Evolutionary conservation across 192 early-diverging fungal species (phyloP).

Genomic region (Dissophora ornata): DNA sequence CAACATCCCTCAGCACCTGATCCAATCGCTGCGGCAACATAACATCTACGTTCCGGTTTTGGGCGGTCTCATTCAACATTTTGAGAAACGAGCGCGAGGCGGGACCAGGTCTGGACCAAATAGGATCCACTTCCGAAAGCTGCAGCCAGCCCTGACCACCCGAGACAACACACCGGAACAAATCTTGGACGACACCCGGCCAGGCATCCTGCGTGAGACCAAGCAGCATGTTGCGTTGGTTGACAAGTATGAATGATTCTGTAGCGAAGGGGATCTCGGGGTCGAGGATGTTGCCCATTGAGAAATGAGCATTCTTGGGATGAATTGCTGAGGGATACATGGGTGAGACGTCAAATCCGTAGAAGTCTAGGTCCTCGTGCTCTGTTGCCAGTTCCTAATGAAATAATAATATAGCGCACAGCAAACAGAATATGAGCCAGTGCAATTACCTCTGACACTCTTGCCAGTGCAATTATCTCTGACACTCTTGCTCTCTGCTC

Average conservation of each 20-base stretch:
- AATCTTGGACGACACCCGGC: slow-evolving; percentile 44
- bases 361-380: slow-evolving; percentile 39
- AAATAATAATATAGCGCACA: neutral
- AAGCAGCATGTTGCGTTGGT: slow-evolving; percentile 46
- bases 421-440: too few species aligned
- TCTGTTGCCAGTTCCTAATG: slow-evolving; percentile 55
- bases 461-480: too few species aligned
- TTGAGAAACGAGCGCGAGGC: slow-evolving; percentile 35
- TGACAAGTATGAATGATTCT: slow-evolving; percentile 27
- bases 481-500: too few species aligned
- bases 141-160: slow-evolving; percentile 42
- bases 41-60: slow-evolving; percentile 48
- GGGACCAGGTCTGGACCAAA: slow-evolving; percentile 42
- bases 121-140: slow-evolving; percentile 47
- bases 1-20: slow-evolving; percentile 31
- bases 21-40: slow-evolving; percentile 34
- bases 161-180: slow-evolving; percentile 40
- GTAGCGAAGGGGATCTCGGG: slow-evolving; percentile 42
- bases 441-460: too few species aligned
- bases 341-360: slow-evolving; percentile 45
- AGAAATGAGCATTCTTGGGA: slow-evolving; percentile 53
- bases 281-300: slow-evolving; percentile 44
- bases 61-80: slow-evolving; percentile 51
- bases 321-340: slow-evolving; percentile 56
- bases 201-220: slow-evolving; percentile 50